phyloP scores from a whole-genome alignment of 2,329 filamentous ascomycete species.

The Cytospora mali region DNA sequence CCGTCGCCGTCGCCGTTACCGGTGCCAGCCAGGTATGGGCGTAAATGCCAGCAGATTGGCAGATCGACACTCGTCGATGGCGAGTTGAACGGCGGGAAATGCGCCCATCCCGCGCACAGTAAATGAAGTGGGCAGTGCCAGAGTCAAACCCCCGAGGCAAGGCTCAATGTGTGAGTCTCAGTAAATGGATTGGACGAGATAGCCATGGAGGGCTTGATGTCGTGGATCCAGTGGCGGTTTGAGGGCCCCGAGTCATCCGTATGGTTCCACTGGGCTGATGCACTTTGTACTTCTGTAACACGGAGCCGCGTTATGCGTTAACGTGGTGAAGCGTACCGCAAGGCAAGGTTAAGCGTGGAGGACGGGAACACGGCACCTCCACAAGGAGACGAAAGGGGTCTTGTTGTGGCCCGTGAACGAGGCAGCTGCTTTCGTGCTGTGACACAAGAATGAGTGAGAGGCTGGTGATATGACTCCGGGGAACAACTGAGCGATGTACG shows the following conservation, averaged over 20 bases:
- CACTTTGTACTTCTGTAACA: conserved; percentile 2
- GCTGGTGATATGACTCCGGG: background rate
- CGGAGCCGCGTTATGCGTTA: conserved; percentile 4
- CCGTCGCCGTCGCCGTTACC: background rate
- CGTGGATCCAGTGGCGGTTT: conserved; percentile 11
- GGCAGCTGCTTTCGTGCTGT: conserved; percentile 12
- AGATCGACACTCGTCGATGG: conserved; percentile 3
- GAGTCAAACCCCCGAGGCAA: background rate
- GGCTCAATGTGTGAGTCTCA: conserved; percentile 9
- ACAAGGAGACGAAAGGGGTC: background rate
- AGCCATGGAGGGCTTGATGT: conserved; percentile 9
- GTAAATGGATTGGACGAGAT: conserved; percentile 1
- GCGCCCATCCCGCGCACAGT: background rate
- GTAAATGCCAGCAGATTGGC: background rate
- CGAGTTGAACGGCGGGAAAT: conserved; percentile 6
- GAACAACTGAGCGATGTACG: background rate
- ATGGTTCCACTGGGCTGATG: background rate
- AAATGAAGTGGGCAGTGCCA: conserved; percentile 7
- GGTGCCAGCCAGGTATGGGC: background rate
- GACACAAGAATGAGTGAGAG: conserved; percentile 10
- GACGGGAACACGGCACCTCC: conserved; percentile 10
- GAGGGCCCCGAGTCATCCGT: conserved; percentile 4
- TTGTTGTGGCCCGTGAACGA: conserved; percentile 1
- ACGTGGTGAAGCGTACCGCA: conserved; percentile 13
- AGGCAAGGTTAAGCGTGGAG: conserved; percentile 1